Base-by-base conservation (phyloP, 345 rosid genomes). In the Bretschneidera sinensis region DNA sequence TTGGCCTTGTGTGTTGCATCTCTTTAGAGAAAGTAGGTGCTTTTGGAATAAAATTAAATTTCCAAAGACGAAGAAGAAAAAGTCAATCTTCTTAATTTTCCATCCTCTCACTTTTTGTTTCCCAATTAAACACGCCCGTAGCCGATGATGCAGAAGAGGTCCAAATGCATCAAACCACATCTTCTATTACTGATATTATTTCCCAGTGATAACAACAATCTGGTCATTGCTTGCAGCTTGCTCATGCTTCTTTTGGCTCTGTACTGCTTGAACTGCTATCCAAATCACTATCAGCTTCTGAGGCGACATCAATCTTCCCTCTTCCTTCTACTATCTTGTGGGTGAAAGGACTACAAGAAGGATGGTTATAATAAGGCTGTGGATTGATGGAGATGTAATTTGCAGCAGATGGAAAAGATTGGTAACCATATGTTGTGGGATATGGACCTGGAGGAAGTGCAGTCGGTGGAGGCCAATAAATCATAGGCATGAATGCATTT, bases 401-500 rank as follows among this genome's bases (percentile, higher is more conserved):
- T 34, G 69, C 47, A 28, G 76, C 15, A 1, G 72, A 21, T 2
- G 76, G 84, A 52, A 66, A 74, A 0, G 81, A 59, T 53, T 11
- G 68, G 34, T 66, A 77, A 43, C 67, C 70, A 64, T 69, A 77
- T 8, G 74, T 1, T 54, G 65, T 28, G 22, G 79, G 66, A 60
- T 65, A 73, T 65, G 82, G 79, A 47, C 43, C 6, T 6, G 73
- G 55, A 69, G 78, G 77, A 63, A 74, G 63, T 50, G 75, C 57
- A 60, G 20, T 70, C 14, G 79, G 76, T 21, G 76, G 74, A 62
- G 83, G 78, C 85, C 81, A 83, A 65, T 67, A 76, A 20, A 74
- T 55, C 88, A 83, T 71, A 21, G 88, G 88, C 77, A 76, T 59
- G 71, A 78, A 80, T 56, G 54, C 43, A 66, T 70, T 76, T 61